A percentile compares a stretch with the other conserved stretches of the same genome.
phyloP scores from a whole-genome alignment of 2,329 filamentous ascomycete species.

The Zasmidium cellare region DNA sequence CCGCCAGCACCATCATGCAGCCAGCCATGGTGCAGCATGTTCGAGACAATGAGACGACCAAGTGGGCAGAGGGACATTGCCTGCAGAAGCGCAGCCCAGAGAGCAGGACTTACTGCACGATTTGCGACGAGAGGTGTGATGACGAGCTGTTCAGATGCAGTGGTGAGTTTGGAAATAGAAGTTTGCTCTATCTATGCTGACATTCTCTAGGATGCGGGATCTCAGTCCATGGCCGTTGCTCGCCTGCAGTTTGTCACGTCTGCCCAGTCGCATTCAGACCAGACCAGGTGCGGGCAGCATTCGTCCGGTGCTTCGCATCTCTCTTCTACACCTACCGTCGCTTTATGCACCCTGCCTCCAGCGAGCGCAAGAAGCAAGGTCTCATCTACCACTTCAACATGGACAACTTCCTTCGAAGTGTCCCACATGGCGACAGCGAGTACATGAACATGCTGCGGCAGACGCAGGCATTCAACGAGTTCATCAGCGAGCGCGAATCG shows the following conservation, averaged over 20 bases:
- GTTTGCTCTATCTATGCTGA: conserved; percentile 17
- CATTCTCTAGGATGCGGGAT: conserved; percentile 53
- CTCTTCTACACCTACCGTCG: conserved; percentile 69
- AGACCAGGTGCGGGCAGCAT: conserved; percentile 66
- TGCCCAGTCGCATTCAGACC: conserved; percentile 66
- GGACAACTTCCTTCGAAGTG: conserved; percentile 64
- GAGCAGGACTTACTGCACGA: conserved; percentile 61
- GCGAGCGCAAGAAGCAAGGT: conserved; percentile 63
- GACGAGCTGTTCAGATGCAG: conserved; percentile 76
- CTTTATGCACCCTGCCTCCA: conserved; percentile 59
- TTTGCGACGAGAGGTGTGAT: conserved; percentile 73
- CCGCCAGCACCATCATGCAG: conserved; percentile 84
- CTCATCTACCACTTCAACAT: conserved; percentile 66
- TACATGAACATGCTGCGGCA: conserved; percentile 65
- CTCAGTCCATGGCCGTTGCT: conserved; percentile 59
- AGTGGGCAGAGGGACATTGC: conserved; percentile 85
- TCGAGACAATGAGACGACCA: conserved; percentile 72
- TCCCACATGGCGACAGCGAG: conserved; percentile 64
- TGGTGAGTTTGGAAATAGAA: conserved; percentile 39
- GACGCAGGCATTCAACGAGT: conserved; percentile 66
- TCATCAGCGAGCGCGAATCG: conserved; percentile 75
- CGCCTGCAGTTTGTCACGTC: conserved; percentile 61
- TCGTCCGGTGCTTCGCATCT: conserved; percentile 68
- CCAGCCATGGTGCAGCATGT: conserved; percentile 79
- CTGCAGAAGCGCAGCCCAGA: conserved; percentile 67